Base-by-base conservation (phyloP, 495 filamentous ascomycete genomes). In the Pseudomonodictys pantanalensis region DNA sequence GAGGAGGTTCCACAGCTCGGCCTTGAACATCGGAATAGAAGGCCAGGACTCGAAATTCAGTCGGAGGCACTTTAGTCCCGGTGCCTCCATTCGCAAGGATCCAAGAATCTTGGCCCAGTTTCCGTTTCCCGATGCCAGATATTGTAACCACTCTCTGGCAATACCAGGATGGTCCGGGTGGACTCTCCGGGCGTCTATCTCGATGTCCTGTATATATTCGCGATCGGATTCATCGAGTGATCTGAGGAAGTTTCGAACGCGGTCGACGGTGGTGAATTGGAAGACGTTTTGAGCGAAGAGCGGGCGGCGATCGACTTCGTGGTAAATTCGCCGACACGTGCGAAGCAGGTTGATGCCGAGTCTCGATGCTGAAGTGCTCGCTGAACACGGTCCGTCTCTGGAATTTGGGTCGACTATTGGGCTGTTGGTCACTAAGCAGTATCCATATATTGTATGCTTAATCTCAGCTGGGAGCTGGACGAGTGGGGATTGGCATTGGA, bases 391-490 rank as follows among this genome's bases (percentile, higher is more conserved):
- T n/a, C n/a, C n/a, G n/a, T n/a, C n/a, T n/a, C n/a, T n/a, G n/a
- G n/a, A n/a, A n/a, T n/a, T n/a, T 1, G 67, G 52, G 17, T 69
- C 60, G 25, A 58, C 24, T 41, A 69, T 58, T 0, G 62, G 49
- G 15, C 10, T 29, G 3, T 39, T 25, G 10, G 56, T 29, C 12
- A 49, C 50, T 22, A 69, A 61, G 38, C 53, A 59, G 32, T 49
- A 56, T n/a, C 33, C 18, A 39, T 50, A 67, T 35, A 69, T 67
- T 7, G 52, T 49, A 55, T 66, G 39, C 22, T 62, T 61, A 28
- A 67, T 52, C 48, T 69, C 67, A 20, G 25, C 45, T 25, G 64
- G 67, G 17, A 69, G 64, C n/a, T 55, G 48, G 25, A 67, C 32
- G 20, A 69, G 51, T 24, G 56, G 50, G 2, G 53, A 65, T 23